Percentiles rank a stretch among this genome's conserved stretches.
These are phyloP conservation scores for Westerdykella sp. DNA, from an alignment of 2,329 filamentous ascomycete species.

Conservation along the genomic window DNA sequence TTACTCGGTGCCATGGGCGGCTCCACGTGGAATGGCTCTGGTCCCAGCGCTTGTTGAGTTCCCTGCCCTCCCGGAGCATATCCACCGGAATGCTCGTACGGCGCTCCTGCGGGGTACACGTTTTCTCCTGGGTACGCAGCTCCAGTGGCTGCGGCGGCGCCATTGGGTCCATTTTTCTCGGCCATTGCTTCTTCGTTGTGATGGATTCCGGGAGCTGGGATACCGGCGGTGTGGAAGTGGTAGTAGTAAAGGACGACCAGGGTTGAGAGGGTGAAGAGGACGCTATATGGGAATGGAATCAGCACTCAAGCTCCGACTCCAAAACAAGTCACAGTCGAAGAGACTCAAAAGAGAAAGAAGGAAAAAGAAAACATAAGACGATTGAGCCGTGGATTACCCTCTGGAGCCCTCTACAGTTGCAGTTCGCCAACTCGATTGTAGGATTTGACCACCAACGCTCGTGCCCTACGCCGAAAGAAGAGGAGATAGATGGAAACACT, in stretches of 20 bases:
- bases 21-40: too few species aligned
- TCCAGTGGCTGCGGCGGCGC: background rate
- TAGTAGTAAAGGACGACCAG: conserved; percentile 16
- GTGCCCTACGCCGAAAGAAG: conserved; percentile 94
- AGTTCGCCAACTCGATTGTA: conserved; percentile 51
- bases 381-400: too few species aligned
- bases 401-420: conserved; percentile 64
- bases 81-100: too few species aligned
- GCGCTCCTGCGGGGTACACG: too few species aligned
- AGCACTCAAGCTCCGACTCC: too few species aligned
- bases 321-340: too few species aligned
- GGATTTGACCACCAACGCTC: conserved; percentile 76
- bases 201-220: conserved; percentile 2
- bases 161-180: background rate
- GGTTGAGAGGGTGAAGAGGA: conserved; percentile 17
- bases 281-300: conserved; percentile 1
- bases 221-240: conserved; percentile 12
- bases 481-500: conserved; percentile 2
- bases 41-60: too few species aligned
- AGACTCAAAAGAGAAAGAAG: too few species aligned
- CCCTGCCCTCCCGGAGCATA: too few species aligned
- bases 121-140: background rate
- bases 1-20: too few species aligned
- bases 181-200: background rate
- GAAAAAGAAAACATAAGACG: background rate